phyloP scores from a whole-genome alignment of 1,139 yeast species.

The Saccharomyces pastorianus region DNA sequence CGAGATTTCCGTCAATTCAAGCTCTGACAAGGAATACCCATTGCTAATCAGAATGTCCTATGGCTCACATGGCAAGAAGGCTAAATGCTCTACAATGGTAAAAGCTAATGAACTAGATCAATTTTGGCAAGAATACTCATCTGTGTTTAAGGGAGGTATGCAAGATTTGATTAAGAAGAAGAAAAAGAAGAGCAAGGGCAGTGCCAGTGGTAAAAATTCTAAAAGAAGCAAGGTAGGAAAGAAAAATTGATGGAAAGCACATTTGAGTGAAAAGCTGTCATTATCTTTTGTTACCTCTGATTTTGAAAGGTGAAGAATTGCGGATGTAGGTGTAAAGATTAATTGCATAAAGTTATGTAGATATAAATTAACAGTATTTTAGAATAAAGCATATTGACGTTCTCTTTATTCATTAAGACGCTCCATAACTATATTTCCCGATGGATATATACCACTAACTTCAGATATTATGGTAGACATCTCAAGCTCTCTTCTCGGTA shows the following conservation, averaged over 20 bases:
- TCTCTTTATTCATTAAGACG: background rate
- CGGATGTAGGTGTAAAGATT: conserved; percentile 3
- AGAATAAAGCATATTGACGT: conserved; percentile 1
- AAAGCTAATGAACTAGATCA: conserved; percentile 46
- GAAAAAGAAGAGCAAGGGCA: conserved; percentile 48
- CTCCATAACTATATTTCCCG: conserved; percentile 53
- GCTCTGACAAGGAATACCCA: conserved; percentile 35
- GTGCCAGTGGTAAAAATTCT: conserved; percentile 19
- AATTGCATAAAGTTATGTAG: conserved; percentile 2
- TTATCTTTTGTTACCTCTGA: background rate
- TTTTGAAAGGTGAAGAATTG: conserved; percentile 2
- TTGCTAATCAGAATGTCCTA: conserved; percentile 48
- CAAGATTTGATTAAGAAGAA: conserved; percentile 56
- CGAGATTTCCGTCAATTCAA: conserved; percentile 7
- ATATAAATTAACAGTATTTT: background rate
- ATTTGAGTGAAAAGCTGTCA: background rate
- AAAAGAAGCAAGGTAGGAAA: conserved; percentile 8
- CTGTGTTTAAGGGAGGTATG: conserved; percentile 53
- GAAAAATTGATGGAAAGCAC: conserved; percentile 2
- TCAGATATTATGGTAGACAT: conserved; percentile 34
- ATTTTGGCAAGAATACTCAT: conserved; percentile 66
- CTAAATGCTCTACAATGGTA: conserved; percentile 59
- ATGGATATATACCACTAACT: conserved; percentile 46
- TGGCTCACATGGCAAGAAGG: conserved; percentile 46
- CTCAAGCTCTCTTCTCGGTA: conserved; percentile 45